A percentile compares a stretch with the other conserved stretches of the same genome.
phyloP scores from a whole-genome alignment of 441 rosid species.

The Gossypium trilobum region DNA sequence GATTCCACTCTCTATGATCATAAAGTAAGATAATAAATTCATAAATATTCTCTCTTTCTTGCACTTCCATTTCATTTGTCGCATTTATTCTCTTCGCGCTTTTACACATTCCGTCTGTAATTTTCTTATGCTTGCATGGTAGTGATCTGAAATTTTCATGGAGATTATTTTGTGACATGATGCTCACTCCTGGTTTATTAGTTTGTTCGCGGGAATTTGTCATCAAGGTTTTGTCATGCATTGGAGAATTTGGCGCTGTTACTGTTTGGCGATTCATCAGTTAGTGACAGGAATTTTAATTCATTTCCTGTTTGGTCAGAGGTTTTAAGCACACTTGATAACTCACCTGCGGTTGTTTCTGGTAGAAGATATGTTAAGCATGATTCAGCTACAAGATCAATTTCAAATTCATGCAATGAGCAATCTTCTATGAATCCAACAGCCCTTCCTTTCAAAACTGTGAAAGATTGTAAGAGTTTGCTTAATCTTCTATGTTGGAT shows the following conservation, averaged over 20 bases:
- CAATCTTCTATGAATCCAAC: slow-evolving; percentile 27
- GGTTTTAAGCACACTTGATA: slow-evolving; percentile 42
- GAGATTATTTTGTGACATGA: slow-evolving; percentile 13
- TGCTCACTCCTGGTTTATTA: slow-evolving; percentile 36
- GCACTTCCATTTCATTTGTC: not conserved
- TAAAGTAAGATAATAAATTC: slow-evolving; percentile 40
- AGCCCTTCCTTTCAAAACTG: slow-evolving; percentile 20
- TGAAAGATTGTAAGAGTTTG: slow-evolving; percentile 50
- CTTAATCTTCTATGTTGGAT: slow-evolving; percentile 57
- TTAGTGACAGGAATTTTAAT: slow-evolving; percentile 29
- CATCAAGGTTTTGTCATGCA: slow-evolving; percentile 46
- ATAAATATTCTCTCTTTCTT: not conserved
- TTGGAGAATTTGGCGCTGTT: slow-evolving; percentile 39
- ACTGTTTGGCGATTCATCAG: slow-evolving; percentile 28
- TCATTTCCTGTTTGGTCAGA: slow-evolving; percentile 56
- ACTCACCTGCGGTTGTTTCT: slow-evolving; percentile 24
- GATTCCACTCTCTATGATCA: slow-evolving; percentile 58
- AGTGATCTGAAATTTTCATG: slow-evolving; percentile 2
- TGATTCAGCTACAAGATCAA: slow-evolving; percentile 16
- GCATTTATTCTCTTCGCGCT: not conserved
- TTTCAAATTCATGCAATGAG: slow-evolving; percentile 21
- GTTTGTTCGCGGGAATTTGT: slow-evolving; percentile 85
- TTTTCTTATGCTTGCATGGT: not conserved
- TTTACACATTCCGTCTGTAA: not conserved
- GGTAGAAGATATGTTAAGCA: slow-evolving; percentile 15